Base-by-base conservation (phyloP, 257 asterid species). In the Echites panduratus region DNA sequence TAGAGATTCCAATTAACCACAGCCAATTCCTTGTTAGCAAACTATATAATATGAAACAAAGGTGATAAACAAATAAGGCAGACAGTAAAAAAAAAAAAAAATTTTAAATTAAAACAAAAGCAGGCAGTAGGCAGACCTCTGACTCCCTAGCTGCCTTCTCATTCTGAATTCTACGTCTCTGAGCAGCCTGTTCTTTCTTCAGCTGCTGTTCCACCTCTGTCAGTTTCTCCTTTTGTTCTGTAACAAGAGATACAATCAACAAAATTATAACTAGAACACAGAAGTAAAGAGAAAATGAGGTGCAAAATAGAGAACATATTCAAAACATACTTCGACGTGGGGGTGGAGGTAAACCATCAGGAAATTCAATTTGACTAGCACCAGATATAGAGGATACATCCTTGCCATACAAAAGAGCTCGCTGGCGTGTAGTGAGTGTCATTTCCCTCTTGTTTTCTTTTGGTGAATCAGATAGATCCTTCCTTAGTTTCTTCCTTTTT, bases 351-450 rank as follows among this genome's bases (percentile, higher is more conserved):
- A 85, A 73, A 50, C 89, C 89, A 76, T 85, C 74, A 12, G 87
- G 87, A 71, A 82, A 85, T 79, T 82, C 89, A 63, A 82, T 79
- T 58, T 73, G 87, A 69, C 81, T 74, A 52, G 50, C 75, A 27
- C 82, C 83, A 44, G 82, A 54, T 9, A 64, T 57, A 54, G 80
- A 22, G 38, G 80, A 62, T 0, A 72, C 56, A n/a, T 81, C 88
- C 75, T 81, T 84, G 80, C 84, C 70, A 32, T 77, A 81, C 62
- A 84, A 78, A 38, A 82, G 87, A 76, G 89, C 89, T 35, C 84
- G 84, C 70, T 95, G 99, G 59, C 99, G 99, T 43, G 94, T 87
- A 13, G 99, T 95, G 63, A 95, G 95, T 77, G 90, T 80, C 66
- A 88, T 78, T 76, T 95, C 96, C 80, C 87, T 91, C 83, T 86